Evolutionary conservation across 768 basidiomycete genomes (phyloP).

Genomic region (Pilatotrama ljubarskyi): DNA sequence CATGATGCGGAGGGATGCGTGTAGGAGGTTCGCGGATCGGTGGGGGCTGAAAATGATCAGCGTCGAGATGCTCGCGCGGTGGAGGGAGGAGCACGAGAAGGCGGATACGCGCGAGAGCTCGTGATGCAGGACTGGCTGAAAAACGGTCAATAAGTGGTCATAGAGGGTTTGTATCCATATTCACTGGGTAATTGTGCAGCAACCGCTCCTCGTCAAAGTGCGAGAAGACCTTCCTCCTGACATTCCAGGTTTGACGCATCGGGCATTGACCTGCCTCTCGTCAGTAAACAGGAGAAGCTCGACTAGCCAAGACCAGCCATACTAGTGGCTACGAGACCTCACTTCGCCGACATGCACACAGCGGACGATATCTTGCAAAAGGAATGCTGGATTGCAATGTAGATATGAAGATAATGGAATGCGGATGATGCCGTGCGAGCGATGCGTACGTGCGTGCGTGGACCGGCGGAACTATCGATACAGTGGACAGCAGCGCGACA

Average conservation of each 20-base stretch:
- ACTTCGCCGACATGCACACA: background rate
- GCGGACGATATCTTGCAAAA: background rate
- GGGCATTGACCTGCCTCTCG: too few relatives aligned
- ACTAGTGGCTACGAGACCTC: background rate
- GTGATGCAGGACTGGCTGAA: background rate
- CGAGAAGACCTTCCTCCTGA: too few relatives aligned
- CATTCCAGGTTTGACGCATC: too few relatives aligned
- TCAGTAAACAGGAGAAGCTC: too few relatives aligned
- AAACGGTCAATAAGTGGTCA: background rate
- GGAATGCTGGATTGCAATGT: background rate
- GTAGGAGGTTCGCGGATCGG: slow-evolving; percentile 83
- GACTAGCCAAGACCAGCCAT: background rate
- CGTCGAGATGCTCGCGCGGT: slow-evolving; percentile 76
- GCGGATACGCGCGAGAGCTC: background rate
- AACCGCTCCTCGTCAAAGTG: too few relatives aligned
- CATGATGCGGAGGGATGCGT: slow-evolving; percentile 96
- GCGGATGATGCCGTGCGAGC: background rate
- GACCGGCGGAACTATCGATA: slow-evolving; percentile 13
- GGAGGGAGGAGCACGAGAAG: slow-evolving; percentile 23
- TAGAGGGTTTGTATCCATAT: too few relatives aligned
- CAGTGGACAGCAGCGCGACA: slow-evolving; percentile 1
- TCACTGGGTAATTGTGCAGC: too few relatives aligned
- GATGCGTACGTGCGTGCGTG: background rate
- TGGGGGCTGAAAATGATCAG: slow-evolving; percentile 95
- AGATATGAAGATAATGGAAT: background rate